phyloP scores from a whole-genome alignment of 768 basidiomycete genomes.

The Lactarius indigo region DNA sequence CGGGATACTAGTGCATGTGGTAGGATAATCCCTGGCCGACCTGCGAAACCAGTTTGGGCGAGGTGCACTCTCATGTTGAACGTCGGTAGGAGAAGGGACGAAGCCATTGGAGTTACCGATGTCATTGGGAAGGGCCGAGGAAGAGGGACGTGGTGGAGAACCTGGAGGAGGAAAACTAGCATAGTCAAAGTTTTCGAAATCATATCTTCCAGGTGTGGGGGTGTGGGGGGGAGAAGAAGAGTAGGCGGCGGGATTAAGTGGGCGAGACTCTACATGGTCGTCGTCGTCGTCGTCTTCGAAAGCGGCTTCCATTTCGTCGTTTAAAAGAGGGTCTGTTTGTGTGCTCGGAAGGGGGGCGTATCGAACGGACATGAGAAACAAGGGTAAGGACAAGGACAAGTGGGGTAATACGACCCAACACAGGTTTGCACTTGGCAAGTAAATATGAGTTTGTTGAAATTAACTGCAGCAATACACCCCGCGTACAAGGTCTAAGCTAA shows the following conservation, averaged over 20 bases:
- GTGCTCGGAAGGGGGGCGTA: slow-evolving; percentile 69
- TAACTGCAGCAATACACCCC: not conserved
- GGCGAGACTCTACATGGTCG: slow-evolving; percentile 48
- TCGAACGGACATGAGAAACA: slow-evolving; percentile 44
- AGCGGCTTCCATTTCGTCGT: slow-evolving; percentile 78
- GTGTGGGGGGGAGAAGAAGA: slow-evolving; percentile 27
- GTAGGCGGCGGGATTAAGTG: slow-evolving; percentile 41
- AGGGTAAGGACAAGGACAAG: not conserved
- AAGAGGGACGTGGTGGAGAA: slow-evolving; percentile 66
- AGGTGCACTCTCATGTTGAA: slow-evolving; percentile 32
- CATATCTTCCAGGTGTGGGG: slow-evolving; percentile 46
- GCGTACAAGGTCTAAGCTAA: not conserved
- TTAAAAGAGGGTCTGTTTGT: slow-evolving; percentile 43
- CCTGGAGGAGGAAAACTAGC: slow-evolving; percentile 76
- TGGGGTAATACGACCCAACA: not conserved
- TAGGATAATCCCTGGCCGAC: slow-evolving; percentile 51
- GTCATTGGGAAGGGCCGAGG: slow-evolving; percentile 63
- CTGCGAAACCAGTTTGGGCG: slow-evolving; percentile 52
- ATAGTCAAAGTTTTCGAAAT: slow-evolving; percentile 80
- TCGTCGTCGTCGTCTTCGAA: slow-evolving; percentile 78
- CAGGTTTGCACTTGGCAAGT: not conserved
- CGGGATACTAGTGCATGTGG: slow-evolving; percentile 49
- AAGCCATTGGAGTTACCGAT: slow-evolving; percentile 74
- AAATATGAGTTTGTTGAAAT: not conserved
- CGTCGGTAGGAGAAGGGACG: slow-evolving; percentile 44